A percentile compares a stretch with the other conserved stretches of the same genome.
Conservation (phyloP, 1,139 yeast genomes). For the Zygosaccharomyces pseudobailii region DNA sequence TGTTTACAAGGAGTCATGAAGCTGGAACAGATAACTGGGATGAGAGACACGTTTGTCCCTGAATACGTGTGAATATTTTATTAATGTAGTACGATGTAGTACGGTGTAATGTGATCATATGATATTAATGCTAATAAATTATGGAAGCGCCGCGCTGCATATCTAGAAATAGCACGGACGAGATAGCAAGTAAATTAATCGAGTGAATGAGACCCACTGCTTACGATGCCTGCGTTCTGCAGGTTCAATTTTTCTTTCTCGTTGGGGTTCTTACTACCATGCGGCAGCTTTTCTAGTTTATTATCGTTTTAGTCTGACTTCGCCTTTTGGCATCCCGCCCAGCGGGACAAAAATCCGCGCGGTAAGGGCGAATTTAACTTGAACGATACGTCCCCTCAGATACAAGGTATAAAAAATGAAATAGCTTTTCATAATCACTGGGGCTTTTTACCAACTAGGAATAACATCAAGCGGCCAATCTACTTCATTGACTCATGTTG, state of each 20-base stretch:
- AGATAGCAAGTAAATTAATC: no score
- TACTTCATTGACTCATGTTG: background rate
- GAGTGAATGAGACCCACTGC: background rate
- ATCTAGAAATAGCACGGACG: no score
- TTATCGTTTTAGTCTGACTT: background rate
- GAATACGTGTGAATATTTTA: conserved; percentile 9
- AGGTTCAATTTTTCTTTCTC: background rate
- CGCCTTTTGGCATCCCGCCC: background rate
- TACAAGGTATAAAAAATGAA: background rate
- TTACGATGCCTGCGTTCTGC: no score
- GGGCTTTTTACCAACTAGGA: background rate
- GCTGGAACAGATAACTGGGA: conserved; percentile 62
- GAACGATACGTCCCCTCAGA: background rate
- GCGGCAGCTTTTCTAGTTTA: background rate
- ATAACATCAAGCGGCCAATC: background rate
- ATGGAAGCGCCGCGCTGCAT: background rate
- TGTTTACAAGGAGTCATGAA: conserved; percentile 46
- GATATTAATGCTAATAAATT: background rate
- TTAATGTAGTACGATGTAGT: conserved; percentile 4
- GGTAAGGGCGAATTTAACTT: background rate
- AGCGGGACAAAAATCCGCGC: conserved; percentile 4
- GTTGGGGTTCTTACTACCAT: background rate
- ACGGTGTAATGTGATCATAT: conserved; percentile 2
- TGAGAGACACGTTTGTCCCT: conserved; percentile 77
- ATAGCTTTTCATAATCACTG: background rate